Base-by-base conservation (phyloP, 2,329 filamentous ascomycete genomes). In the Coniochaeta ligniaria region DNA sequence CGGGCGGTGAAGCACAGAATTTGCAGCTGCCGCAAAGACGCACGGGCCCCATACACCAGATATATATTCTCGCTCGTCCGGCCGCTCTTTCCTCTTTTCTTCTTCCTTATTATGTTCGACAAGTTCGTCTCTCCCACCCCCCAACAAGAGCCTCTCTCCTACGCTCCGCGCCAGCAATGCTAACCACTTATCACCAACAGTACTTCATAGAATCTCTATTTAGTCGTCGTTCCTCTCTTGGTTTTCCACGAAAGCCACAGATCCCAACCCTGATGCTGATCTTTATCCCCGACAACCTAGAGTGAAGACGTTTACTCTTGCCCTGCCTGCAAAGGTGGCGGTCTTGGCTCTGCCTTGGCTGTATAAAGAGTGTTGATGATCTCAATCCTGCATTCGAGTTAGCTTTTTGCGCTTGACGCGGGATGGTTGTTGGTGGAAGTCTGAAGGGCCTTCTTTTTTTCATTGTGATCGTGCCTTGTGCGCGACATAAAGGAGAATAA, bases 131-230 rank as follows among this genome's bases (percentile, higher is more conserved):
- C 28, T 12, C 11, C 47, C 47, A 26, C 24, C 22, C 47, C 47
- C 22, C 22, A 47, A 47, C 43, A 47, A 6, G 20, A 14, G 22
- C 14, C 11, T 28, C n/a, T 20, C 20, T 24, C 43, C 20, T 24
- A 47, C 47, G n/a, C n/a, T n/a, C n/a, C n/a, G n/a, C n/a, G n/a
- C n/a, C n/a, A 52, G 26, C 22, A 12, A 28, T 31, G 26, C 47
- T 52, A 52, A 52, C 47, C 47, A 52, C 16, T 11, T 22, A 7
- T 28, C 26, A 12, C 20, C 47, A 52, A 52, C 47, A 52, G 47
- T 52, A 52, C 47, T 52, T 52, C 47, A 52, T 52, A 52, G 47
- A 52, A 52, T 52, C 47, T 52, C 47, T 52, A 52, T 52, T 52
- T 52, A 52, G 47, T 52, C 47, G 47, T 52, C 47, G 47, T 52